Conservation (phyloP, 2,329 filamentous ascomycete species). For the Beauveria australis region DNA sequence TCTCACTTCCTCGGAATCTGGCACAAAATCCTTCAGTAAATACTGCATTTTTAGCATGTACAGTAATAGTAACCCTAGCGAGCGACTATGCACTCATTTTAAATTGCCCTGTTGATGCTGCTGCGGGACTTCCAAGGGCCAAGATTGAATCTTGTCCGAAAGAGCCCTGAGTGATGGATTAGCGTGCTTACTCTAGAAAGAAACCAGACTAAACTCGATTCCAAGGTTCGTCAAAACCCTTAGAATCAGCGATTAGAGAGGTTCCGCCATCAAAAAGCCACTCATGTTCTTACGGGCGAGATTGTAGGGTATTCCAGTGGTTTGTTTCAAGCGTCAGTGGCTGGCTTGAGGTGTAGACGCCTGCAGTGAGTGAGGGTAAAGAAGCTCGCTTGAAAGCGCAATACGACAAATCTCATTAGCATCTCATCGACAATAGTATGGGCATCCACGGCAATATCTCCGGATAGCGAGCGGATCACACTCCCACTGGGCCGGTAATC, state of each 20-base stretch:
- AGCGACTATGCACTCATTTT: background rate
- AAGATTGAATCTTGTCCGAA: constrained; percentile 16
- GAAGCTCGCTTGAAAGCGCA: background rate
- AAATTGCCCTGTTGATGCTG: constrained; percentile 5
- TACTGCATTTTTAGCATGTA: background rate
- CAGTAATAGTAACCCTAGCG: background rate
- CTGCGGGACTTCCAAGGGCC: constrained; percentile 12
- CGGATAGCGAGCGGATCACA: background rate
- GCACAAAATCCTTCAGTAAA: background rate
- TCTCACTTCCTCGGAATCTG: too few species aligned
- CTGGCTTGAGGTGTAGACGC: constrained; percentile 12
- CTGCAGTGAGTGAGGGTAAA: constrained; percentile 9
- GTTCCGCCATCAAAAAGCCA: constrained; percentile 16
- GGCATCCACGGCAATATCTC: constrained; percentile 1
- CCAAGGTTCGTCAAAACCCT: constrained; percentile 12
- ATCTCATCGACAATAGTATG: background rate
- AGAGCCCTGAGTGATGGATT: constrained; percentile 16
- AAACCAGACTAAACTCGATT: constrained; percentile 12
- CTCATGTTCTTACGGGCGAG: constrained; percentile 14
- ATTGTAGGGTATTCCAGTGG: constrained; percentile 17
- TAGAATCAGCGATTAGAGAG: constrained; percentile 14
- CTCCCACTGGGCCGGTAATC: constrained; percentile 8
- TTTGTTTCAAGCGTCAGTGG: background rate
- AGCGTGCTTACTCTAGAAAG: constrained; percentile 10
- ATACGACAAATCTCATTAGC: background rate